A percentile compares a stretch with the other conserved stretches of the same genome.
These are phyloP conservation scores for Tolypocladium tropicale DNA, from an alignment of 2,329 filamentous ascomycete genomes.

Conservation along the genomic window DNA sequence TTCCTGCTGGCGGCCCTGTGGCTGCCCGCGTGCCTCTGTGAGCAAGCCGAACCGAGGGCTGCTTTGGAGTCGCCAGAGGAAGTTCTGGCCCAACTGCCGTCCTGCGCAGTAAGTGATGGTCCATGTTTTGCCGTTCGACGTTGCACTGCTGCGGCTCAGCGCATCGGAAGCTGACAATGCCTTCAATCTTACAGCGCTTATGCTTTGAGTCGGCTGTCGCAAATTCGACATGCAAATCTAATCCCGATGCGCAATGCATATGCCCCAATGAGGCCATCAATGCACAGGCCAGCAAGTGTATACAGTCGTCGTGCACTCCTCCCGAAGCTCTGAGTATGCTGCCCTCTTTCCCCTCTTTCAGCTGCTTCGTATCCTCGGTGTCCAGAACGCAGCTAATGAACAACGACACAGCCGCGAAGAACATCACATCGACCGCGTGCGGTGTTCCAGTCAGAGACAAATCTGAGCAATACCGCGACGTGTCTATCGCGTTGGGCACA, in stretches of 20 bases:
- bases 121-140: too few relatives aligned
- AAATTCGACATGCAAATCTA: background rate
- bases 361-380: background rate
- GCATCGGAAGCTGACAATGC: background rate
- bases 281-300: background rate
- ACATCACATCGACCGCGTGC: constrained; percentile 1
- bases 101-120: background rate
- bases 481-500: background rate
- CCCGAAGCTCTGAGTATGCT: background rate
- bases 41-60: background rate
- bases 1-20: background rate
- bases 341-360: background rate
- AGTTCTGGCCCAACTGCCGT: background rate
- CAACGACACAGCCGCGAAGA: background rate
- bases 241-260: background rate
- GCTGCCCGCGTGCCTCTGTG: background rate
- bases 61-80: background rate
- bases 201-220: background rate
- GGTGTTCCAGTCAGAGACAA: background rate
- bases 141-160: background rate
- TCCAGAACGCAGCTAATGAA: background rate
- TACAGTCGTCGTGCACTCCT: background rate
- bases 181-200: background rate
- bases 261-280: background rate
- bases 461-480: background rate